Base-by-base conservation (phyloP, 2,329 filamentous ascomycete genomes). In the Fusarium caatingaense region DNA sequence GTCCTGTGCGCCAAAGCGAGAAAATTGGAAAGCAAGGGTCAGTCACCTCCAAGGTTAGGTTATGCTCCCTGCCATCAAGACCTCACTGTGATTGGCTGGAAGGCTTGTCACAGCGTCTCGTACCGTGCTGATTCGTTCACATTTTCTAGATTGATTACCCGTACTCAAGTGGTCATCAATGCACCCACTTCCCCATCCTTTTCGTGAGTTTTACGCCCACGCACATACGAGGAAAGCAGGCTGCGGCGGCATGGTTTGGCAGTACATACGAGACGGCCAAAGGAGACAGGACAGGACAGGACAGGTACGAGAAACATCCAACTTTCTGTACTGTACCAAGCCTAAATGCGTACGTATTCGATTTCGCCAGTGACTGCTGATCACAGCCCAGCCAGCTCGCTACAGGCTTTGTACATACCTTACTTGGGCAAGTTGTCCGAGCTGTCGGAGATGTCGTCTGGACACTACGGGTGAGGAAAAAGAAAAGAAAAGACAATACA, bases 181-280 rank as follows among this genome's bases (percentile, higher is more conserved):
- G 66, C 71, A 65, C 30, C 64, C 66, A 66, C 67, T 64, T 64
- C 45, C 48, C 56, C 60, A 60, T 71, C 57, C 53, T 60, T 65
- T 61, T 51, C 34, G 30, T 34, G 44, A 69, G 62, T 64, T 70
- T 60, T 64, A 55, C 56, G 46, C 62, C 56, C 55, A 70, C 62
- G 54, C 53, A 69, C 66, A 68, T 74, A 72, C 67, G 67, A 70
- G 68, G 60, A 64, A 70, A 74, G 44, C 60, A 73, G 59, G 69
- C 68, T 72, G 68, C 69, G 67, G 67, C 64, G 64, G 56, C 62
- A 74, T 69, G 64, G 63, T 73, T 74, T 48, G 46, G 23, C 60
- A 56, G 48, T 60, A 60, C 62, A 66, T 61, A 74, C 68, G 72
- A 74, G 72, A 70, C 62, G 58, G 64, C 50, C 47, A 55, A 57